A percentile compares a stretch with the other conserved stretches of the same genome.
phyloP scores from a whole-genome alignment of 164 flowering plant genomes.

The Platanus orientalis region DNA sequence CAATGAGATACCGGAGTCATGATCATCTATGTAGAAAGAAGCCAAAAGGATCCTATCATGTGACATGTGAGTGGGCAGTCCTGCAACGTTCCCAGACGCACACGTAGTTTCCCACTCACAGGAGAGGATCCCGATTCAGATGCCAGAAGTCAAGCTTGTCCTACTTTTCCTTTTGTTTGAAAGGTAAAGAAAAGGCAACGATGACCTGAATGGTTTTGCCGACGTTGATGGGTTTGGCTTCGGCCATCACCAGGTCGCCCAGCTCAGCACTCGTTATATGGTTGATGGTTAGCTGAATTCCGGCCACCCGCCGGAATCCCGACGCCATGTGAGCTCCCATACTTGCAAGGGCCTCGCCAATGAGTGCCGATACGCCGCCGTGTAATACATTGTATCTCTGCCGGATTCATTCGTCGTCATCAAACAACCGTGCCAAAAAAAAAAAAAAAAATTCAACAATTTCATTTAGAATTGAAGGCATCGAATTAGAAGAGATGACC shows the following conservation, averaged over 20 bases:
- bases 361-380: constrained; percentile 87
- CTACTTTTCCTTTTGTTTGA: too few relatives aligned
- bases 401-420: background rate
- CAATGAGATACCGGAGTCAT: too few relatives aligned
- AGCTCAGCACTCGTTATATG: constrained; percentile 62
- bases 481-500: too few relatives aligned
- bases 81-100: too few relatives aligned
- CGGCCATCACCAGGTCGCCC: constrained; percentile 65
- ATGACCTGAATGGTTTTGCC: constrained; percentile 82
- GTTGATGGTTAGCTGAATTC: constrained; percentile 78
- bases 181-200: too few relatives aligned
- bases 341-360: constrained; percentile 81
- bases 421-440: background rate
- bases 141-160: too few relatives aligned
- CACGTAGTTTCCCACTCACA: too few relatives aligned
- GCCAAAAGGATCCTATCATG: too few relatives aligned
- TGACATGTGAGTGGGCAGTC: too few relatives aligned
- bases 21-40: too few relatives aligned
- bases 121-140: too few relatives aligned
- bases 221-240: constrained; percentile 58
- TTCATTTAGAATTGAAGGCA: background rate
- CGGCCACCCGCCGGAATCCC: constrained; percentile 74
- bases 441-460: background rate
- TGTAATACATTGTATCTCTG: constrained; percentile 83
- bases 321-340: constrained; percentile 86